Base-by-base conservation (phyloP, 2,329 filamentous ascomycete genomes). In the Zymoseptoria tritici region DNA sequence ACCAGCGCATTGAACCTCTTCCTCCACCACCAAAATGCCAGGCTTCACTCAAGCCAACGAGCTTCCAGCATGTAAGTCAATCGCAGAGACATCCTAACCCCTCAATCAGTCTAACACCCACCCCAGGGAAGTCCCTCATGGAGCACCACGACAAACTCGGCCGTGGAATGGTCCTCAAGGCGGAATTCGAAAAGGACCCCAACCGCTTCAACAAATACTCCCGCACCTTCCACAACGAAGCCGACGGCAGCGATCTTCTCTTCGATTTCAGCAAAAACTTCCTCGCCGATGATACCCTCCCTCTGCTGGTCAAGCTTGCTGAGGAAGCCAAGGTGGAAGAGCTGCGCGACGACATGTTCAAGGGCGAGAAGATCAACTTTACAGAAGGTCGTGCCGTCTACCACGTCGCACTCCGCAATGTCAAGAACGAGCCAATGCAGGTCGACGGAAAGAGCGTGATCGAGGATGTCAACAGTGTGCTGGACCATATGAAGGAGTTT, bases 251-350 rank as follows among this genome's bases (percentile, higher is more conserved):
- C 68, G 91, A 97, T 66, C 94, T 95, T 71, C 85, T 99, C 65
- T 99, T 97, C 78, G 94, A 99, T 78, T 99, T 96, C 80, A 94
- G 89, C 81, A 99, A 99, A 86, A 99, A 99, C 85, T 92, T 99
- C 77, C 77, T 97, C 71, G 94, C 89, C 63, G 90, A 96, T 68
- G 92, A 97, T 79, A 97, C 93, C 4, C 81, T 97, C 56, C 82
- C 88, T 66, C 83, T 96, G 55, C 84, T 99, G 57, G 82, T 95
- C 70, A 87, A 96, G 80, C 86, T 99, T 26, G 94, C 94, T 64
- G 87, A 92, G 78, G 89, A 97, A 79, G 91, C 93, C 66, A 87
- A 88, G 67, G 78, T 99, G 49, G 92, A 96, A 81, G 84, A 95
- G 81, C 90, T 97, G 75, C 89, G 94, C 66, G 93, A 99, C 85